These are phyloP conservation scores for Kodamaea laetipori DNA, from an alignment of 805 yeast species.

Conservation along the genomic window DNA sequence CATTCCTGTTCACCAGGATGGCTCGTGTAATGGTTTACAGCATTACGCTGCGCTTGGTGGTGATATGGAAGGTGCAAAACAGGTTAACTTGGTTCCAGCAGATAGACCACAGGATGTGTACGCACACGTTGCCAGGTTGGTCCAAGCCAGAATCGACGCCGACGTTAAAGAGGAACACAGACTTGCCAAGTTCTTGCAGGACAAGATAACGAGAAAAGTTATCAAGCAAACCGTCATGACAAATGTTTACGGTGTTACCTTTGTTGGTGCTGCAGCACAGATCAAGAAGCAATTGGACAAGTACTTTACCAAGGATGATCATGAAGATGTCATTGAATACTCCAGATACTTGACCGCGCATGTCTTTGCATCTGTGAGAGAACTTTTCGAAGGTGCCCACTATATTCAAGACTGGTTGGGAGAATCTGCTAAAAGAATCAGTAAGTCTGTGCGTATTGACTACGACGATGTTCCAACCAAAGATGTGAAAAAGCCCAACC, in stretches of 20 bases:
- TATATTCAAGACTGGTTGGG: conserved; percentile 96
- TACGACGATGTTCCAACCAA: conserved; percentile 34
- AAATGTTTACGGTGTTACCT: conserved; percentile 95
- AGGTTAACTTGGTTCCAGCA: conserved; percentile 72
- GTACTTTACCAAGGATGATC: conserved; percentile 49
- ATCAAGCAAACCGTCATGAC: conserved; percentile 99
- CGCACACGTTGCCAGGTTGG: conserved; percentile 66
- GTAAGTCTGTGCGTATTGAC: conserved; percentile 74
- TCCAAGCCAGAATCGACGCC: conserved; percentile 52
- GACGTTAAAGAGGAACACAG: conserved; percentile 58
- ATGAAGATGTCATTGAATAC: conserved; percentile 43
- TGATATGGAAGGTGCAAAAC: conserved; percentile 78
- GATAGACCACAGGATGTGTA: conserved; percentile 80
- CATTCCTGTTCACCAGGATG: conserved; percentile 84
- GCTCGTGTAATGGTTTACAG: conserved; percentile 84
- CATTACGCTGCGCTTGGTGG: conserved; percentile 89
- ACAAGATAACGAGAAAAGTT: conserved; percentile 76
- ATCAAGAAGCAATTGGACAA: conserved; percentile 75
- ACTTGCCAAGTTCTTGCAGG: conserved; percentile 55
- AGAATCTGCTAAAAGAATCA: conserved; percentile 76
- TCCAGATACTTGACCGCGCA: conserved; percentile 67
- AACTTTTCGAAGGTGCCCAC: conserved; percentile 90
- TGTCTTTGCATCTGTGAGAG: conserved; percentile 82
- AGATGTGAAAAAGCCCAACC: conserved; percentile 49
- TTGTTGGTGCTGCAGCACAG: conserved; percentile 88